A percentile compares a stretch with the other conserved stretches of the same genome.
These are phyloP conservation scores for Neurospora sp. DNA, from an alignment of 495 filamentous ascomycete species.

Conservation along the genomic window DNA sequence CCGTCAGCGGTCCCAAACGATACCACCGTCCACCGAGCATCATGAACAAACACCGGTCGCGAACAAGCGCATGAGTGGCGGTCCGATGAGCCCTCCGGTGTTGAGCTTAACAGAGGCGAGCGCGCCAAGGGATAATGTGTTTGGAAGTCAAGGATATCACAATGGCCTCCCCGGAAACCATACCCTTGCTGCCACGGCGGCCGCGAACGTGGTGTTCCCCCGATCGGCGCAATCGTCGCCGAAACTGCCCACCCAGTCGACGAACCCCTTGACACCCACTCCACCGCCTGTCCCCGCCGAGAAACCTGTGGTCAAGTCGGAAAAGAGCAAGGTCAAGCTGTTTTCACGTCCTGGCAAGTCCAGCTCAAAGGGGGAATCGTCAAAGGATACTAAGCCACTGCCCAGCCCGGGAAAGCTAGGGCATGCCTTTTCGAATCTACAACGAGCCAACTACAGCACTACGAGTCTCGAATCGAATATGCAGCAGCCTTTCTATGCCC, in stretches of 20 bases:
- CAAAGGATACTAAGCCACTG: conserved; percentile 55
- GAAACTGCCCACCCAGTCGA: conserved; percentile 22
- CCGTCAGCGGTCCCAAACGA: conserved; percentile 64
- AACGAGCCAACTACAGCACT: conserved; percentile 65
- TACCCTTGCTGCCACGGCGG: conserved; percentile 62
- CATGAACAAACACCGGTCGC: conserved; percentile 23
- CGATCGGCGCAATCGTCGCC: conserved; percentile 46
- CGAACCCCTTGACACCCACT: conserved; percentile 17
- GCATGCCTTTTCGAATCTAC: conserved; percentile 47
- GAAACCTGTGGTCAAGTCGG: conserved; percentile 51
- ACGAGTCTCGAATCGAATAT: conserved; percentile 65
- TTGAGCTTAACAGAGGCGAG: conserved; percentile 46
- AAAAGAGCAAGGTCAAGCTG: conserved; percentile 84
- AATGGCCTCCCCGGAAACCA: conserved; percentile 61
- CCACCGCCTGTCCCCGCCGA: conserved; percentile 42
- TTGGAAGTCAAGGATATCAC: conserved; percentile 46
- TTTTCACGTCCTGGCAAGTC: conserved; percentile 86
- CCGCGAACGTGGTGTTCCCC: conserved; percentile 81
- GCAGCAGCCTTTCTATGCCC: conserved; percentile 63
- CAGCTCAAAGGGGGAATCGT: conserved; percentile 56
- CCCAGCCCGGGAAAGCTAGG: conserved; percentile 78
- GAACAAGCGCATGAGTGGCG: conserved; percentile 33
- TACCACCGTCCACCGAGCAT: conserved; percentile 36
- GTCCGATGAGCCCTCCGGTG: conserved; percentile 46
- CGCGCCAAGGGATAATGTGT: conserved; percentile 42